phyloP scores from a whole-genome alignment of 257 asterid genomes.

The Eustoma russellianum region DNA sequence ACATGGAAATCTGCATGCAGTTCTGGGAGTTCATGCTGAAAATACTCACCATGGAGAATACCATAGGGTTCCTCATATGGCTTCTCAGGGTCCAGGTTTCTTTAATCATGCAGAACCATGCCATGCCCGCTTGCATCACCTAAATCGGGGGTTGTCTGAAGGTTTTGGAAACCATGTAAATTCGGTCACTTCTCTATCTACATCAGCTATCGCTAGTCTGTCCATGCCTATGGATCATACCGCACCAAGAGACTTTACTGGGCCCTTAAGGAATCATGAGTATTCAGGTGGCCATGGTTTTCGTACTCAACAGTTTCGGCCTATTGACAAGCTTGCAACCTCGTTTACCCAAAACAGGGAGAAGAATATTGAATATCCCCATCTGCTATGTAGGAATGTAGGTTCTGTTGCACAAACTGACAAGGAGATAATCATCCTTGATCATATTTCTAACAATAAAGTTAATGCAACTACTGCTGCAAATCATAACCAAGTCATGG shows the following conservation, averaged over 20 bases:
- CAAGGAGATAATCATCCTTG: constrained; percentile 37
- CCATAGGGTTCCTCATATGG: constrained; percentile 17
- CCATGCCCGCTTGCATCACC: constrained; percentile 19
- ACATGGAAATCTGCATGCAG: constrained; percentile 13
- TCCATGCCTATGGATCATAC: too few species aligned
- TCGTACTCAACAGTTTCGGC: constrained; percentile 18
- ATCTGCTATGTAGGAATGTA: constrained; percentile 11
- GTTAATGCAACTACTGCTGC: constrained; percentile 8
- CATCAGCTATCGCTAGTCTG: constrained; percentile 19
- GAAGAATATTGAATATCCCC: constrained; percentile 13
- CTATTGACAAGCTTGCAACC: constrained; percentile 12
- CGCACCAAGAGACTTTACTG: not conserved
- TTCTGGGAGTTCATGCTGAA: constrained; percentile 3
- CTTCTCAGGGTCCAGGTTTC: constrained; percentile 17
- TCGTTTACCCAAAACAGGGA: constrained; percentile 14
- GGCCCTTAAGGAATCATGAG: constrained; percentile 20
- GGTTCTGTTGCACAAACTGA: constrained; percentile 18
- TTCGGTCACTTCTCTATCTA: constrained; percentile 22
- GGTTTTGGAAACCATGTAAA: constrained; percentile 13
- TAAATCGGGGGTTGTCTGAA: constrained; percentile 24
- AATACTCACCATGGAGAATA: constrained; percentile 19
- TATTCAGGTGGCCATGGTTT: constrained; percentile 20
- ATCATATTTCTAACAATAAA: constrained; percentile 36
- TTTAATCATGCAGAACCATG: constrained; percentile 15
- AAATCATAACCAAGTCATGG: constrained; percentile 9